Evolutionary conservation across 305 asterid species (phyloP), one percentile per base, ranked within the genome.

Genomic region (Fraxinus angustifolia): DNA sequence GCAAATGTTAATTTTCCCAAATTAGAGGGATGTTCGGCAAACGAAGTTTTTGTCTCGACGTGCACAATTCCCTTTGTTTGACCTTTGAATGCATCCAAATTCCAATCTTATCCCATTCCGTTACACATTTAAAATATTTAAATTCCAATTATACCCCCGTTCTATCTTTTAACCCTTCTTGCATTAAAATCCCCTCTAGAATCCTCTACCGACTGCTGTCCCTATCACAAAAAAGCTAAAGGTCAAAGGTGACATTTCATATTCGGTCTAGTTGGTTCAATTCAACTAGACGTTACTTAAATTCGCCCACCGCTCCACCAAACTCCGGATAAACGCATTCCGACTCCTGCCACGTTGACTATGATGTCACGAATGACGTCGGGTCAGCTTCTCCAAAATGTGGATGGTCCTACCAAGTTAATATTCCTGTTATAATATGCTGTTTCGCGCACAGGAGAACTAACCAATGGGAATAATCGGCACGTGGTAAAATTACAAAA

Each of bases 301-400:
- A 67, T 67, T 67, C 73, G 40, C 75, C 42, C 14, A 30, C 10
- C 45, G 75, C 75, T 33, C 75, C 45, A 70, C 42, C 75, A 70
- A 70, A 70, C 75, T 33, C 45, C 12, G 23, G 75, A 70, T 70
- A 70, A 70, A 73, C 31, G 60, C 42, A 31, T 0, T 26, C 78
- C 68, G 75, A 80, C 78, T 81, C 82, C 50, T 62, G 82, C 78
- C 78, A 73, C 74, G 48, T 65, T 16, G 83, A 21, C 30, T 6
- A 0, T 82, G 85, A 80, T 79, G 83, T 70, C 83, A 80, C 4
- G 70, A 38, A 8, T 84, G 87, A 84, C 56, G 89, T 30, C n/a
- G 78, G n/a, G 38, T 77, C 88, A 79, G 19, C 79, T 76, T 8
- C 60, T 80, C 76, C 81, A 36, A 21, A 21, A 21, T 21, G 31